Evolutionary conservation across 805 yeast species (phyloP).

Genomic region (Starmerella bombi): DNA sequence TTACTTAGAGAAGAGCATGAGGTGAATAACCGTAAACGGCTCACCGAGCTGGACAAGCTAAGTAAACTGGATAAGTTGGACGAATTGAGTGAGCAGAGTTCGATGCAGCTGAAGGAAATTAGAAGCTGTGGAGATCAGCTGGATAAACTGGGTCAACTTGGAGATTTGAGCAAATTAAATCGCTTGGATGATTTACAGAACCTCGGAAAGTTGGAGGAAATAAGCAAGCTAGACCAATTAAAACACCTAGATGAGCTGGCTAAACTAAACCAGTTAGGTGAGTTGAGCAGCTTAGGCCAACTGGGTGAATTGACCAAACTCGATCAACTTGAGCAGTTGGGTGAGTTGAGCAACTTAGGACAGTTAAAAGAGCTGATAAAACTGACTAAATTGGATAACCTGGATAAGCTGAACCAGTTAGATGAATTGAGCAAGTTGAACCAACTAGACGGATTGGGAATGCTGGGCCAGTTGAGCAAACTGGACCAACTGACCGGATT

Average conservation of each 20-base stretch:
- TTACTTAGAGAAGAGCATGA: neutral
- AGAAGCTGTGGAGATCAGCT: constrained; percentile 1
- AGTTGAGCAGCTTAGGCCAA: neutral
- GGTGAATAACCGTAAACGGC: constrained; percentile 5
- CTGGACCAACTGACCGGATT: neutral
- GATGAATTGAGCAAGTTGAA: neutral
- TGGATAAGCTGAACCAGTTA: neutral
- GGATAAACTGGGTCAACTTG: neutral
- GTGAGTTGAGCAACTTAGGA: neutral
- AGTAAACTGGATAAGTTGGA: constrained; percentile 3
- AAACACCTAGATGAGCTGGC: constrained; percentile 1
- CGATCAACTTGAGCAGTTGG: neutral
- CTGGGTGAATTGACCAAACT: constrained; percentile 17
- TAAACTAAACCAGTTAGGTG: constrained; percentile 1
- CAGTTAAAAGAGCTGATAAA: neutral
- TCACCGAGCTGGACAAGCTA: constrained; percentile 10
- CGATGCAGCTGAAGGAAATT: constrained; percentile 1
- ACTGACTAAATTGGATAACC: neutral
- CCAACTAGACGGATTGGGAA: neutral
- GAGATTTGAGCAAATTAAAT: constrained; percentile 5
- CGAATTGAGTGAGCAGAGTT: constrained; percentile 2
- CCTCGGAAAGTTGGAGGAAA: constrained; percentile 6
- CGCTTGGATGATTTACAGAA: constrained; percentile 1
- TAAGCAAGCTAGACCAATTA: constrained; percentile 2
- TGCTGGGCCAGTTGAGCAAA: neutral